Conservation (phyloP, 768 basidiomycete genomes). For the Suillus placidus region DNA sequence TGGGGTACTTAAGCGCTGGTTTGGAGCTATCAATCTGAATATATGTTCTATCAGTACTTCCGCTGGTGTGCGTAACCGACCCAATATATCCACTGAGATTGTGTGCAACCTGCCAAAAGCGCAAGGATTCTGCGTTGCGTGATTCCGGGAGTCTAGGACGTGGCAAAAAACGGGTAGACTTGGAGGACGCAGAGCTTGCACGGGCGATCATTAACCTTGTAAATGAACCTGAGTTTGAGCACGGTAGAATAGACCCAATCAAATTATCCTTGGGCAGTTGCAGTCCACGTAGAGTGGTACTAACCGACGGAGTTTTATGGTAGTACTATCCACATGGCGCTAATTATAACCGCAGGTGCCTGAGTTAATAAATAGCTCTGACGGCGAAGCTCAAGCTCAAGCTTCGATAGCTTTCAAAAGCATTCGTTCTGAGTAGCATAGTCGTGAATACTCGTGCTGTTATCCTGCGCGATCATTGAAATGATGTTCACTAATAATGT, state of each 20-base stretch:
- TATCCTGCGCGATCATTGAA: background rate
- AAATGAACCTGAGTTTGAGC: background rate
- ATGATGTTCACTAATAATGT: too few relatives aligned
- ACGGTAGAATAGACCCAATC: background rate
- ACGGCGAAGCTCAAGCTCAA: too few relatives aligned
- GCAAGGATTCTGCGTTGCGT: background rate
- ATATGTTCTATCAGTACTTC: background rate
- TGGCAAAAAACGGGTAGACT: constrained; percentile 1
- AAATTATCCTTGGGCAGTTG: background rate
- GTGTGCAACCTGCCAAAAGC: constrained; percentile 5
- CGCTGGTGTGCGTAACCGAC: constrained; percentile 7
- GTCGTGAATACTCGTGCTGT: background rate
- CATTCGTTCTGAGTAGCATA: background rate
- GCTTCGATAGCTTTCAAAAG: background rate
- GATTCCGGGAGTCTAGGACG: background rate
- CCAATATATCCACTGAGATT: constrained; percentile 8
- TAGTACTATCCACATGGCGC: background rate
- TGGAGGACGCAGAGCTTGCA: constrained; percentile 6
- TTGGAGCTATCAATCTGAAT: constrained; percentile 8
- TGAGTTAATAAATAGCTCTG: background rate
- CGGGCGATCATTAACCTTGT: constrained; percentile 3
- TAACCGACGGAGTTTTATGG: background rate
- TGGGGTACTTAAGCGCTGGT: background rate
- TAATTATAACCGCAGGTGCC: background rate
- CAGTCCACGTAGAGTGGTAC: background rate